Percentiles rank a stretch among this genome's conserved stretches.
Evolutionary conservation across 768 basidiomycete genomes (phyloP).

Genomic region (Termitomyces sp.): DNA sequence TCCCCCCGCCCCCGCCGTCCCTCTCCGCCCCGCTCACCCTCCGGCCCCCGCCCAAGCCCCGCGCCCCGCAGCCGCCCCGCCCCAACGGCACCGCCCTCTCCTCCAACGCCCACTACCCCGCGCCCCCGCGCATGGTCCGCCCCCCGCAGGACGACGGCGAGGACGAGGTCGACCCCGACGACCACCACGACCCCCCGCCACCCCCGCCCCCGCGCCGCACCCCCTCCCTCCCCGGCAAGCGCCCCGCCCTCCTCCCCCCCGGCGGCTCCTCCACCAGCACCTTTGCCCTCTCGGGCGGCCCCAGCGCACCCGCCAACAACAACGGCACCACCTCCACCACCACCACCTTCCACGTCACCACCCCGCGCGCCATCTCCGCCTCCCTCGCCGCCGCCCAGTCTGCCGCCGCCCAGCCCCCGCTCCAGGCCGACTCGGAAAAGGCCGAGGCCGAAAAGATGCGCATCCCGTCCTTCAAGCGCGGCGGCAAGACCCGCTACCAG

Average conservation of each 20-base stretch:
- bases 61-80: too few species aligned
- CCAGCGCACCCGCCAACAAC: slow-evolving; percentile 1
- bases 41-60: background rate
- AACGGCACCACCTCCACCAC: slow-evolving; percentile 7
- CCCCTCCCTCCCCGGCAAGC: background rate
- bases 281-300: background rate
- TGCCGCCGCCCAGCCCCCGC: background rate
- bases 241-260: background rate
- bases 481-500: slow-evolving; percentile 10
- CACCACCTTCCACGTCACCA: slow-evolving; percentile 7
- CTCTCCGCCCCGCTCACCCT: slow-evolving; percentile 2
- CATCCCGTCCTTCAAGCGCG: slow-evolving; percentile 12
- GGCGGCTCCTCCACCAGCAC: slow-evolving; percentile 5
- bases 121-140: background rate
- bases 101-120: background rate
- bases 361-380: slow-evolving; percentile 2
- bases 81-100: too few species aligned
- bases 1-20: background rate
- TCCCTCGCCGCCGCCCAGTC: slow-evolving; percentile 2
- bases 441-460: slow-evolving; percentile 5
- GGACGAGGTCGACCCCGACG: slow-evolving; percentile 2
- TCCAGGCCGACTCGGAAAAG: background rate
- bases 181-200: background rate
- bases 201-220: rapidly evolving
- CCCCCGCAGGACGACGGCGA: background rate